These are phyloP conservation scores for Colletotrichum ledebouriae DNA, from an alignment of 2,329 filamentous ascomycete genomes.

Conservation along the genomic window DNA sequence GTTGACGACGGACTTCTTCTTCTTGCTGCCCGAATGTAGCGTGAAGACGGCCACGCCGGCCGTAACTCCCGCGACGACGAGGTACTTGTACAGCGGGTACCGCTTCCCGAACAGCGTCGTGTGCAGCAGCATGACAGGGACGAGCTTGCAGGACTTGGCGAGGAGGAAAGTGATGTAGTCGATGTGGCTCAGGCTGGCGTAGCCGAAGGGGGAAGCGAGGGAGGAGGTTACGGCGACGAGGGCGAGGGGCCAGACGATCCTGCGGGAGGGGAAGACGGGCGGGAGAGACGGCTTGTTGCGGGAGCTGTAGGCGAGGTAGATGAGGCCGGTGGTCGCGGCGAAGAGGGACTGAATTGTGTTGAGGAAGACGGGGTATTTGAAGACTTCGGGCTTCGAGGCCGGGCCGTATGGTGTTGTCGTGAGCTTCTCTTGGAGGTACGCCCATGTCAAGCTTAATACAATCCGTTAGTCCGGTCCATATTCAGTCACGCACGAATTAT, in stretches of 20 bases:
- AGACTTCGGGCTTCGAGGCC: slow-evolving; percentile 75
- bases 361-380: slow-evolving; percentile 94
- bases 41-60: slow-evolving; percentile 95
- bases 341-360: slow-evolving; percentile 96
- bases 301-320: slow-evolving; percentile 82
- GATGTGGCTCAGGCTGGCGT: slow-evolving; percentile 91
- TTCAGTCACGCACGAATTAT: background rate
- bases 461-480: background rate
- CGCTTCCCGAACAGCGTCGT: slow-evolving; percentile 89
- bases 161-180: slow-evolving; percentile 99
- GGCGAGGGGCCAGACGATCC: slow-evolving; percentile 82
- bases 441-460: slow-evolving; percentile 84
- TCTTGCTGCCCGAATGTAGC: slow-evolving; percentile 78
- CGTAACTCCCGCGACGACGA: slow-evolving; percentile 91
- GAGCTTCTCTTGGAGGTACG: slow-evolving; percentile 95
- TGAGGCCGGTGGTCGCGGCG: slow-evolving; percentile 83
- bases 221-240: slow-evolving; percentile 88
- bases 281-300: slow-evolving; percentile 62
- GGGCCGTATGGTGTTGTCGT: slow-evolving; percentile 90
- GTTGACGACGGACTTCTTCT: slow-evolving; percentile 56
- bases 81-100: slow-evolving; percentile 97
- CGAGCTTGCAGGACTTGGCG: slow-evolving; percentile 96
- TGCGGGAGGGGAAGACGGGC: slow-evolving; percentile 81
- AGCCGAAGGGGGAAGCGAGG: slow-evolving; percentile 94
- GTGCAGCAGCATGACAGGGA: slow-evolving; percentile 98